Base-by-base conservation (phyloP, 495 filamentous ascomycete genomes). In the Penicillium simplicissimum region DNA sequence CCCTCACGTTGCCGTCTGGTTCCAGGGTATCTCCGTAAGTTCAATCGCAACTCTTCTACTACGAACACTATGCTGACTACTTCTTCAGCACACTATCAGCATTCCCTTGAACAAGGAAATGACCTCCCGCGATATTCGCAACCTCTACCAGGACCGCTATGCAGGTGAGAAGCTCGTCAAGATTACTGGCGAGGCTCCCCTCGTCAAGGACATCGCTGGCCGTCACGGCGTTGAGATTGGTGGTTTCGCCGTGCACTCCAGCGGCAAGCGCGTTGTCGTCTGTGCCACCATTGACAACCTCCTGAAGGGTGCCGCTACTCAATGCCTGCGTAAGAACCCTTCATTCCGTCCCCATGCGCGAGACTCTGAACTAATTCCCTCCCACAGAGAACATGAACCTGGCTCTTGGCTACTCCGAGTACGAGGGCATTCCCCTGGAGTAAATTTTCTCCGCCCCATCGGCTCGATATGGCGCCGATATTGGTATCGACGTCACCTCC, bases 231-330 rank as follows among this genome's bases (percentile, higher is more conserved):
- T 96, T 19, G 92, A 98, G 79, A 91, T 98, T 75, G 95, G 95
- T 60, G 93, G 93, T 25, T 97, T 98, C 68, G 92, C 88, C 43
- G 93, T 97, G 43, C 90, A 97, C 78, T 90, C 86, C 59, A 83
- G 83, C 28, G 94, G 94, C 49, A 93, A 91, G 81, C 83, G 95
- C 36, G 95, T 94, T 0, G 95, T 98, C 53, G 86, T 98, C 53
- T 96, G 93, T 72, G 93, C 90, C 21, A 97, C 94, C n/a, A 98
- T 98, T 66, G 95, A 98, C 74, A 98, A 98, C 77, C 79, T 98
- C 61, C 82, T 96, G 57, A 98, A 98, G 85, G 95, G 95, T 40
- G 95, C 95, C 40, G 93, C 92, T 8, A 98, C 95, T 52, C 95
- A 98, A 78, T 96, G 92, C 78, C 76, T 97, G 71, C 93, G 90